Conservation (phyloP, 2,329 filamentous ascomycete species). For the Penicillium sp. region DNA sequence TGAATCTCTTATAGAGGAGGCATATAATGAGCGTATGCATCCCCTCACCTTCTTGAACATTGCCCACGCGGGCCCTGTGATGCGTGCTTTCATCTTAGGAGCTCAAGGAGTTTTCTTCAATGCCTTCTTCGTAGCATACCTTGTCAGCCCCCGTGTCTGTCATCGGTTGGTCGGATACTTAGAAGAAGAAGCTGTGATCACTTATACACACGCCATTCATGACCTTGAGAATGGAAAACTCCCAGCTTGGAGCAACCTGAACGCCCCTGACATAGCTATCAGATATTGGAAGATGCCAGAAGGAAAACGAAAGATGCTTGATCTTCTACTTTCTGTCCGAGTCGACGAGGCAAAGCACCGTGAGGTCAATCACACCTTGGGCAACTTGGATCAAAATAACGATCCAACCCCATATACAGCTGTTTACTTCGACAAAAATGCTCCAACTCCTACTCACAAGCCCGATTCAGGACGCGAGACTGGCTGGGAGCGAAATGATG, state of each 20-base stretch:
- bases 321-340: too few relatives aligned
- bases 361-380: too few relatives aligned
- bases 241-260: conserved; percentile 74
- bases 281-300: too few relatives aligned
- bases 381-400: too few relatives aligned
- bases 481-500: too few relatives aligned
- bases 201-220: conserved; percentile 79
- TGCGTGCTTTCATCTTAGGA: conserved; percentile 84
- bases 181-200: conserved; percentile 91
- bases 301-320: too few relatives aligned
- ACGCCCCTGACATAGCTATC: conserved; percentile 82
- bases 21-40: conserved; percentile 91
- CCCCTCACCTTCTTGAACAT: conserved; percentile 89
- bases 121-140: conserved; percentile 80
- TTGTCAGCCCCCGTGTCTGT: conserved; percentile 78
- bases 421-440: too few relatives aligned
- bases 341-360: too few relatives aligned
- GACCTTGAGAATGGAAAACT: conserved; percentile 78
- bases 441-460: too few relatives aligned
- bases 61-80: conserved; percentile 78
- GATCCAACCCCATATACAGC: too few relatives aligned
- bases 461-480: too few relatives aligned
- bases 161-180: conserved; percentile 96
- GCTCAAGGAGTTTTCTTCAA: conserved; percentile 98
- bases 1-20: conserved; percentile 83